Base-by-base conservation (phyloP, 768 basidiomycete species). In the Calocybe indica region DNA sequence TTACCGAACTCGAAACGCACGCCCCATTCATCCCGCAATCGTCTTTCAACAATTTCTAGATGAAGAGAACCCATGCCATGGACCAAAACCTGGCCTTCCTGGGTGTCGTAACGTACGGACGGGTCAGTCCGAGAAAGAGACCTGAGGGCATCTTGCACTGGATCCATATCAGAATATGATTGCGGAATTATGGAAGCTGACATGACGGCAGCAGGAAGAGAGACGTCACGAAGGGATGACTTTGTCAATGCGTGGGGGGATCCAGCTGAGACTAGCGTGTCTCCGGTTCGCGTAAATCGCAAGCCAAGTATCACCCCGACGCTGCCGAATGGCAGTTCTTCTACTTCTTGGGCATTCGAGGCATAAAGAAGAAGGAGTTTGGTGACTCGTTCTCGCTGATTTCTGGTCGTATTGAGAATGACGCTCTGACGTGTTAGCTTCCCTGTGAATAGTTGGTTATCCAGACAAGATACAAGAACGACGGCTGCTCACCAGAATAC, bases 61-160 rank as follows among this genome's bases (percentile, higher is more conserved):
- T 93, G 91, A 9, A 93, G 74, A 30, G 86, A 80, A 10, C 91
- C 91, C 37, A 93, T 78, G 2, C 90, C 90, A 54, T 92, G 88
- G 1, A 90, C 74, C 30, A 93, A 74, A 32, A 90, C 70, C 56
- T 93, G 91, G 1, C 89, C 91, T 53, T 93, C 91, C 47, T 88
- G 83, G 2, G 71, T 68, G 46, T 92, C 91, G 30, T 83, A 71
- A 13, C 92, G 83, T 29, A 92, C 79, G 0, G 89, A 92, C n/a
- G 91, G 91, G 58, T 93, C 91, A 1, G 92, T 92, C n/a, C 91
- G 83, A 12, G 79, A 70, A 28, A 93, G 68, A 1, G 85, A 69
- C 28, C 75, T 69, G 13, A 93, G 68, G 7, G 91, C 91, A 40
- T 82, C 75, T 65, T 89, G 83, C 1, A 92, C 86, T 13, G 85